Base-by-base conservation (phyloP, 2,329 filamentous ascomycete species). In the Hymenoscyphus linearis region DNA sequence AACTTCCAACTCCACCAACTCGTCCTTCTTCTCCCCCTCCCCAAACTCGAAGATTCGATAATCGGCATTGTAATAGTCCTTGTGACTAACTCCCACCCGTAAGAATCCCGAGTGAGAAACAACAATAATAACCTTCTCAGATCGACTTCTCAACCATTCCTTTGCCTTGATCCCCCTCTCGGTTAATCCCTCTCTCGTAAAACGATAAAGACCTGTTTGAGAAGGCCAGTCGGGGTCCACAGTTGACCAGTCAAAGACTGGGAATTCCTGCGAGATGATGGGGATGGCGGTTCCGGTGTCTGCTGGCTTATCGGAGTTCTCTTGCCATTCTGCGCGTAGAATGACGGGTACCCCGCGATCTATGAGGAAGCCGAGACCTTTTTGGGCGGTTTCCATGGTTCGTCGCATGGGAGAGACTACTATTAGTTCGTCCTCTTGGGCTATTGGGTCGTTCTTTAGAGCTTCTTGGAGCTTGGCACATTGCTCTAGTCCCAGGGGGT, bases 81-180 rank as follows among this genome's bases (percentile, higher is more conserved):
- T 64, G 36, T 68, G 60, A 35, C 67, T 67, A 27, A 73, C 64
- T 13, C 67, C 68, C 13, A 67, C 65, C 10, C 68, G 47, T 40
- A 73, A 40, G 44, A 73, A 73, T 1, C 68, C 70, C 13, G 67
- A 64, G 62, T 74, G 72, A 34, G 64, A 67, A 4, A 73, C 71
- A 2, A 73, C 71, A 22, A 68, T 71, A 60, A 74, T 71, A 22
- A 73, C 69, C 52, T 72, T 71, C 63, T 73, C 72, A 1, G 70
- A 68, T 31, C 71, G 63, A 14, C 61, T 62, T 34, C 61, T 67
- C 61, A 74, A 62, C 67, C 68, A 72, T 37, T 64, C 64, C 58
- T 66, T 67, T 14, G 68, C 70, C 4, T 44, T 64, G 47, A 68
- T 60, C 12, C 70, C 72, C 58, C 72, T 58, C 35, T 65, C 9